Base-by-base conservation (phyloP, 371 early-diverging fungal species). In the Rhizopus stolonifer region DNA sequence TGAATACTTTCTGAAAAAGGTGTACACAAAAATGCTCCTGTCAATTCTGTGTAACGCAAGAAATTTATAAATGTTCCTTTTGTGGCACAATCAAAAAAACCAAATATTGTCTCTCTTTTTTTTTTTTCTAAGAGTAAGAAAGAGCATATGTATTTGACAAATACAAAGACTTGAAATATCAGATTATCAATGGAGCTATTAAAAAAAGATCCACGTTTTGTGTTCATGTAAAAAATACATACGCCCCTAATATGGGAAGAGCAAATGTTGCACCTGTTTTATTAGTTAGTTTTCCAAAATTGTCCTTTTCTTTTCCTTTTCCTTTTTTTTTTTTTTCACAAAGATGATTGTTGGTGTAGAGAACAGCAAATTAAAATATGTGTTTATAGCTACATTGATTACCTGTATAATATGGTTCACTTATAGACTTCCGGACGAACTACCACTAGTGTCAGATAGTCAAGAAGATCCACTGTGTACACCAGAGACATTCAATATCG, bases 401-500 rank as follows among this genome's bases (percentile, higher is more conserved):
- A 31, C 36, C 1, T 58, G 58, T 32, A 29, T 52, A 19, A 9
- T 52, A 19, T 38, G 51, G 1, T 58, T 46, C 19, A 45, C 47
- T 4, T 58, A 58, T n/a, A 38, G 29, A 14, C 3, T 23, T 11
- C 49, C 33, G 8, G 2, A 15, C 10, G 14, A n/a, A 1, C 1
- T 9, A 11, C 14, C 19, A 42, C 5, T 15, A 4, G 45, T 4
- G 7, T 17, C 26, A 56, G 25, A 15, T 8, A 38, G 10, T 19
- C 22, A 22, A 5, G 3, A 19, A 47, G 4, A 29, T 19, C 19
- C 15, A 6, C 22, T 64, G 18, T 77, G 77, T 34, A 71, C 71
- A 8, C 40, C 65, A 2, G 58, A 65, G 7, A 51, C 59, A 0
- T 77, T 61, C 21, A 73, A 70, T 32, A 29, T 60, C 0, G 77